A percentile compares a stretch with the other conserved stretches of the same genome.
Evolutionary conservation across 805 yeast species (phyloP).

Genomic region (Metschnikowia peoriensis): DNA sequence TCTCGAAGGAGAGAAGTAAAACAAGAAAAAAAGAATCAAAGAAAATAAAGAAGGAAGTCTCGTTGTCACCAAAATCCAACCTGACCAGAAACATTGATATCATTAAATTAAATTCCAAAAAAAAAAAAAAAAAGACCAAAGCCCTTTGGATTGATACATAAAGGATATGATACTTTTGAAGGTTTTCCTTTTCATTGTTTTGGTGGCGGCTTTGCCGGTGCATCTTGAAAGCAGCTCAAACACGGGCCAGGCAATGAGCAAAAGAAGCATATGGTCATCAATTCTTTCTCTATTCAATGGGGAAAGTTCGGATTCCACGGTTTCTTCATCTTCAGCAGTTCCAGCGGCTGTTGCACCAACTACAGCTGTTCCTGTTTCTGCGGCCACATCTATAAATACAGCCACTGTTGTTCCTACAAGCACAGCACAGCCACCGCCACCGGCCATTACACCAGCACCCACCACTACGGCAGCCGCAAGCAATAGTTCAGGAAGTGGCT

Average conservation of each 20-base stretch:
- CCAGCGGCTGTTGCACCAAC: background rate
- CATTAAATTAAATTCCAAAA: too few species aligned
- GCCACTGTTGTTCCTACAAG: conserved; percentile 1
- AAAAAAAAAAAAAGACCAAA: background rate
- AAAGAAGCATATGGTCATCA: conserved; percentile 2
- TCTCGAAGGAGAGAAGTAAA: too few species aligned
- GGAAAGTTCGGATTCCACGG: background rate
- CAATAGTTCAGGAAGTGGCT: conserved; percentile 5
- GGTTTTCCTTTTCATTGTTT: conserved; percentile 6
- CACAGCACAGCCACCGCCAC: background rate
- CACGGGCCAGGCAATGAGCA: conserved; percentile 4
- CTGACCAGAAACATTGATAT: background rate
- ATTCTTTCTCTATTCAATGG: conserved; percentile 1
- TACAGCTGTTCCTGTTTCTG: too few species aligned
- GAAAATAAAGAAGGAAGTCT: background rate
- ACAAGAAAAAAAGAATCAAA: background rate
- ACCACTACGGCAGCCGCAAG: conserved; percentile 7
- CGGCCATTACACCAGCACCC: conserved; percentile 1
- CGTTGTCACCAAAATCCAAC: background rate
- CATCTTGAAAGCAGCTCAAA: conserved; percentile 1
- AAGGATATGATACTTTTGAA: background rate
- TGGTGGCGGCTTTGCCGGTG: conserved; percentile 12
- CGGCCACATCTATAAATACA: conserved; percentile 1
- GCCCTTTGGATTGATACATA: background rate
- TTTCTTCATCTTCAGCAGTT: background rate